Percentiles rank a stretch among this genome's conserved stretches.
phyloP scores from a whole-genome alignment of 176 grass and related monocot genomes.

The Oryza glumipatula region DNA sequence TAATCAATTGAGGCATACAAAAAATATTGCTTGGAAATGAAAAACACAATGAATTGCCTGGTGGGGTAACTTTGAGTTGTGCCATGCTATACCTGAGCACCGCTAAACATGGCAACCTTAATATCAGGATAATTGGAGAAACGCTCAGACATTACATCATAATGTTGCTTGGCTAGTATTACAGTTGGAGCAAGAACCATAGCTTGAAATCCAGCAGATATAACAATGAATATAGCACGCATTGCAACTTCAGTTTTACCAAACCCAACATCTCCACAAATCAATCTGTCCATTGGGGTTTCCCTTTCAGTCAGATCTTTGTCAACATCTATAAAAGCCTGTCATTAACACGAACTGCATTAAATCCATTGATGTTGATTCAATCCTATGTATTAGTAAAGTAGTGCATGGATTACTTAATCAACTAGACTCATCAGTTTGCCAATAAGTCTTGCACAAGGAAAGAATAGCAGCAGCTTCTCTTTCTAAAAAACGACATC shows the following conservation, averaged over 20 bases:
- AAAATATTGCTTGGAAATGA: not conserved
- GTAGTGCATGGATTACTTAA: not conserved
- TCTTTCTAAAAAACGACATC: not conserved
- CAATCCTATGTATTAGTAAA: not conserved
- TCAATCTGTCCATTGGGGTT: conserved; percentile 98
- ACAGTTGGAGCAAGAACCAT: conserved; percentile 94
- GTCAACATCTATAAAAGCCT: conserved; percentile 98
- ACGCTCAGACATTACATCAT: conserved; percentile 85
- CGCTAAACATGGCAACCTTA: conserved; percentile 81
- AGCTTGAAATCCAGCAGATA: conserved; percentile 85
- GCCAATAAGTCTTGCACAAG: not conserved
- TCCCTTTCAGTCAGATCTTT: conserved; percentile 91
- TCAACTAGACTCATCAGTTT: conserved; percentile 7
- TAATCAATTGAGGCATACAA: not conserved
- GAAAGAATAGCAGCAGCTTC: conserved; percentile 9
- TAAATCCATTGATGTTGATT: not conserved
- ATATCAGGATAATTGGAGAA: conserved; percentile 80
- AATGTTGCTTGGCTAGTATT: conserved; percentile 91
- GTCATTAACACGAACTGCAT: conserved; percentile 36
- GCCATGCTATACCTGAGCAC: conserved; percentile 70
- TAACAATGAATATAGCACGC: conserved; percentile 85
- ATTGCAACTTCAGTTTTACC: conserved; percentile 97
- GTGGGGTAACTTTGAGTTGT: conserved; percentile 18
- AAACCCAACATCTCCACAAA: conserved; percentile 99
- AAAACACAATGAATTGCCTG: not conserved